phyloP scores from a whole-genome alignment of 2,329 filamentous ascomycete species.

The Curvularia lunata region DNA sequence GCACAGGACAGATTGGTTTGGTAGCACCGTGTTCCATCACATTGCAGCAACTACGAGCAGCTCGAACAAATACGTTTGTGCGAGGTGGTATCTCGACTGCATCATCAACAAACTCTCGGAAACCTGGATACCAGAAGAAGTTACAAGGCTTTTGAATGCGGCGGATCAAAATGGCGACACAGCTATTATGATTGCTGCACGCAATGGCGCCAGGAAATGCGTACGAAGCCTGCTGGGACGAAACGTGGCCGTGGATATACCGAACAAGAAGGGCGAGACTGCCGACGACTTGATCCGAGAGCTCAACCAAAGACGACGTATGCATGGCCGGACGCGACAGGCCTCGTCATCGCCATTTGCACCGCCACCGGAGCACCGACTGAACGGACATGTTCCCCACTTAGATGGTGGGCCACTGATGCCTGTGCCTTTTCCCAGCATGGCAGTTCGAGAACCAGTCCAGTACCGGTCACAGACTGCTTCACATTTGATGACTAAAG shows the following conservation, averaged over 20 bases:
- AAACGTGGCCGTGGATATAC: slow-evolving; percentile 81
- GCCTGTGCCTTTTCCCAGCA: slow-evolving; percentile 33
- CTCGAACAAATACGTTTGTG: slow-evolving; percentile 85
- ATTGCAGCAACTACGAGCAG: slow-evolving; percentile 87
- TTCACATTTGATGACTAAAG: slow-evolving; percentile 67
- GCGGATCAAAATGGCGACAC: slow-evolving; percentile 91
- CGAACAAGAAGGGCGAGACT: slow-evolving; percentile 80
- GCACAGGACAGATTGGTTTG: slow-evolving; percentile 76
- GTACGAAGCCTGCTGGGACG: slow-evolving; percentile 72
- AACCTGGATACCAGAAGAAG: slow-evolving; percentile 73
- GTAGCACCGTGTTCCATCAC: slow-evolving; percentile 91
- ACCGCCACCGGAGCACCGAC: slow-evolving; percentile 43
- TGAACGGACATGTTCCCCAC: slow-evolving; percentile 37
- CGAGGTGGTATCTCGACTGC: slow-evolving; percentile 90
- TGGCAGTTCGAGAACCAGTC: slow-evolving; percentile 30
- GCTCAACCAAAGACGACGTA: slow-evolving; percentile 71
- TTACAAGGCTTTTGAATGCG: slow-evolving; percentile 79
- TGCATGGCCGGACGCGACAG: slow-evolving; percentile 64
- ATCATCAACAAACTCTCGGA: slow-evolving; percentile 87
- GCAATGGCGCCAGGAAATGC: slow-evolving; percentile 82
- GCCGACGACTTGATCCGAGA: slow-evolving; percentile 83
- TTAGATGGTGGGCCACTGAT: slow-evolving; percentile 36
- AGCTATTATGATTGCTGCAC: slow-evolving; percentile 83
- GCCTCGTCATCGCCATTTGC: slow-evolving; percentile 73
- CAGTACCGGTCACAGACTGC: slow-evolving; percentile 56